Base-by-base conservation (phyloP, 495 filamentous ascomycete genomes). In the Lentithecium fluviatile region DNA sequence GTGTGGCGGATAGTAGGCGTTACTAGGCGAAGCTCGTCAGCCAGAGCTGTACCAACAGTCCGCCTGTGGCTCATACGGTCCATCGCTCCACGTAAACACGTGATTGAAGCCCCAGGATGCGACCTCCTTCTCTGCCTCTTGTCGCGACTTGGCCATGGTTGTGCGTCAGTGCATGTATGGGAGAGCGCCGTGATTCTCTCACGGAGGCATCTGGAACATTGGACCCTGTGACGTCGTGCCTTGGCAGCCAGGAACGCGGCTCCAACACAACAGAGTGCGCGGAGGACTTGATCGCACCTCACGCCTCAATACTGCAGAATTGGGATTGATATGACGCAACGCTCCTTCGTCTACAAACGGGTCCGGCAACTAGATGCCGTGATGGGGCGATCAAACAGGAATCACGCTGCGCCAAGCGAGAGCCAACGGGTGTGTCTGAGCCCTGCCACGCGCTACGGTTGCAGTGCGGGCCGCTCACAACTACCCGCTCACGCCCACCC, bases 41-140 rank as follows among this genome's bases (percentile, higher is more conserved):
- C 40, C 15, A 3, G 19, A n/a, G 40, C 40, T 43, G 15, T 43
- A 5, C 36, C 45, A 19, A 13, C 21, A 37, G 21, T 5, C 0
- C 2, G 15, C 24, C 12, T 19, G 17, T 15, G 20, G 37, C 48
- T 15, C 80, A 52, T 84, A 88, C 84, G 85, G 83, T 24, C 82
- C 77, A 76, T 95, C 90, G 6, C 80, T 83, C 89, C 90, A 94
- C 21, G 88, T 91, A 57, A 91, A 93, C 58, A 91, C 86, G 68
- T 85, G 78, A 1, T 66, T 63, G 71, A 91, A 93, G 0, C 89
- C 90, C 89, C 89, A 94, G 21, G 84, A 81, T 24, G 78, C 76
- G 32, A 94, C 89, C 40, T 88, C 75, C 34, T 74, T 72, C 71
- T 92, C 89, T 29, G 80, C 80, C 38, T 84, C 79, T 48, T 52